Base-by-base conservation (phyloP, 2,329 filamentous ascomycete genomes). In the Trichoderma sp. region DNA sequence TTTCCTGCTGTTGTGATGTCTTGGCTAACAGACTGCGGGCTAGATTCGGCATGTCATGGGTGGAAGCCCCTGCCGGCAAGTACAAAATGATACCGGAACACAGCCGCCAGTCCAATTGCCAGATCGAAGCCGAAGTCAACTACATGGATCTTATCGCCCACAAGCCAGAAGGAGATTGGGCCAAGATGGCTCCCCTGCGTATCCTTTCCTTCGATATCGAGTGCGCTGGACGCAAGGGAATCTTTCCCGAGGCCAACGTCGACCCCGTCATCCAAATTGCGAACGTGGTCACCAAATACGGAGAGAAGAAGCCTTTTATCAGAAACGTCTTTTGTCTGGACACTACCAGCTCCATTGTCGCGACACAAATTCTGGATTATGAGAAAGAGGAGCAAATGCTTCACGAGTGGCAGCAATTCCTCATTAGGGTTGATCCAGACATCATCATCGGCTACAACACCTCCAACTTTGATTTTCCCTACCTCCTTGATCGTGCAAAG, bases 401-500 rank as follows among this genome's bases (percentile, higher is more conserved):
- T n/a, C 91, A 93, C 85, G 91, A 92, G 59, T 99, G 97, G 97
- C 92, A 94, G 80, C 90, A 97, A 76, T 99, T 99, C 78, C 84
- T 99, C 18, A 89, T 97, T 79, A 91, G 94, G 80, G 94, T 97
- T 1, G 97, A 99, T 79, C 96, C 97, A 0, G 97, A 99, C 85
- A 94, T 99, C 78, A 98, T 99, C 81, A 99, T 97, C 74, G 97
- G 97, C 63, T 99, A 99, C 91, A 99, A 99, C 84, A 99, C 97
- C 85, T 88, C 94, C 82, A 99, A 99, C 85, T 99, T 99, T 85
- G 97, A 99, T 87, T 98, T 99, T 78, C 96, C 96, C 0, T 99
- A 99, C 82, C 90, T 99, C 0, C 88, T 99, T 12, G 94, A 98
- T 74, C 91, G 97, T 63, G 97, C 95, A 11, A 94, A 90, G 78